Base-by-base conservation (phyloP, 805 yeast genomes). In the Metschnikowia rubicola region DNA sequence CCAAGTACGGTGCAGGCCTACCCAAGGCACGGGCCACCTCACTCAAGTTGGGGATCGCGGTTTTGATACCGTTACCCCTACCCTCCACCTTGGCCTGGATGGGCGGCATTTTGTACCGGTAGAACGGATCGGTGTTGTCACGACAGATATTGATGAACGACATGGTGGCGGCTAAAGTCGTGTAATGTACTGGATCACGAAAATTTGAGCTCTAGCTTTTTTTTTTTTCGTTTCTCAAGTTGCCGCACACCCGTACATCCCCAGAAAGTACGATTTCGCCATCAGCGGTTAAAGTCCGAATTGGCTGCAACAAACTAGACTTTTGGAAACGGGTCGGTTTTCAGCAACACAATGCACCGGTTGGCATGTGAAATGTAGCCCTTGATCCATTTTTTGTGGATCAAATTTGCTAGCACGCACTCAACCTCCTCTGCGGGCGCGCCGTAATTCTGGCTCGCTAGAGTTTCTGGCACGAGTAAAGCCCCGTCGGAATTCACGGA, bases 51-150 rank as follows among this genome's bases (percentile, higher is more conserved):
- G 89, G 81, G 47, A 94, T 84, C 46, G 92, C 95, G 21, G 99
- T 94, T 69, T 90, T 91, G 73, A 94, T 94, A 83, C 99, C 99
- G 74, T 94, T 94, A 75, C 99, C 99, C 67, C 96, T 82, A 70
- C 99, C 99, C 75, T 94, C 98, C 56, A 88, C 88, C 79, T 94
- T 94, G 58, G 97, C 88, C 73, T 88, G 95, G 71, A 94, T 85
- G 37, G 95, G 86, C 65, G 99, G 99, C 99, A 94, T 94, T 77
- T 94, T 94, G 73, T 94, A 94, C 77, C 99, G 96, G 83, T 94
- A 94, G 70, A 94, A 94, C 38, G 97, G 97, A 75, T 94, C 99
- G 63, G 86, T 83, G 77, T 92, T 94, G 64, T 90, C 97, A 77
- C 99, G 90, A 70, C 96, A 85, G 62, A 94, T 92, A 71, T 94